Conservation (phyloP, 108 stramenopile genomes). For the Asterionellopsis glacialis region DNA sequence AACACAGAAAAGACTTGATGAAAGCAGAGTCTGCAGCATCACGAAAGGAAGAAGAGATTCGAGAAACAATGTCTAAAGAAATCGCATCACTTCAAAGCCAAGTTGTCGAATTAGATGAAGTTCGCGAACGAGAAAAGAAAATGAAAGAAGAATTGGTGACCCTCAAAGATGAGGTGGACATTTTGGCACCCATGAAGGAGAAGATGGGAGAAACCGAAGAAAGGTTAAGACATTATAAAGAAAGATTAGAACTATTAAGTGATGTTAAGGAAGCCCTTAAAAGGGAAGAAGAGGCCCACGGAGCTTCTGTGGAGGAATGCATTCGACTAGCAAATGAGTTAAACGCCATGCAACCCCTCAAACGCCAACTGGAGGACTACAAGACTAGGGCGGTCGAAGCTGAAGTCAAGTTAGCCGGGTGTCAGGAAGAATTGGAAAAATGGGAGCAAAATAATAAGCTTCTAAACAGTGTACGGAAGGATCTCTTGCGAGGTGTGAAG, state of each 20-base stretch:
- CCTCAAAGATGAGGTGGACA: slow-evolving; percentile 72
- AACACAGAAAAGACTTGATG: slow-evolving; percentile 63
- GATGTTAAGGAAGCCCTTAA: slow-evolving; percentile 69
- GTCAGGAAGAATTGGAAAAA: slow-evolving; percentile 41
- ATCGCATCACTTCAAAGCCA: slow-evolving; percentile 31
- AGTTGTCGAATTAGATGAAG: slow-evolving; percentile 25
- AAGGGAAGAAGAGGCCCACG: slow-evolving; percentile 76
- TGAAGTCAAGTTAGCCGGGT: slow-evolving; percentile 68
- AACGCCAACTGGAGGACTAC: slow-evolving; percentile 75
- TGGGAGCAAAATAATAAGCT: slow-evolving; percentile 30
- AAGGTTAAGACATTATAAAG: slow-evolving; percentile 56
- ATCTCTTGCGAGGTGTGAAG: slow-evolving; percentile 27
- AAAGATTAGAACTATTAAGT: slow-evolving; percentile 50
- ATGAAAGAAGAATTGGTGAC: slow-evolving; percentile 45
- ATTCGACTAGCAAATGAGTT: slow-evolving; percentile 70
- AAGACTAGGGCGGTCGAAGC: slow-evolving; percentile 63
- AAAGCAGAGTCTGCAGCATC: slow-evolving; percentile 47
- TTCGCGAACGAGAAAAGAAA: slow-evolving; percentile 17
- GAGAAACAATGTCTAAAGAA: slow-evolving; percentile 30
- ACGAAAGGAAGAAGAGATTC: slow-evolving; percentile 25
- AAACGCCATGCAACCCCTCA: slow-evolving; percentile 51
- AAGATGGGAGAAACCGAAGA: slow-evolving; percentile 53
- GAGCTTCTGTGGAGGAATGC: slow-evolving; percentile 61
- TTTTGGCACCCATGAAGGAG: slow-evolving; percentile 51
- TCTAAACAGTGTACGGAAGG: slow-evolving; percentile 34